Conservation (phyloP, 192 early-diverging fungal genomes). For the Coemansia sp. region DNA sequence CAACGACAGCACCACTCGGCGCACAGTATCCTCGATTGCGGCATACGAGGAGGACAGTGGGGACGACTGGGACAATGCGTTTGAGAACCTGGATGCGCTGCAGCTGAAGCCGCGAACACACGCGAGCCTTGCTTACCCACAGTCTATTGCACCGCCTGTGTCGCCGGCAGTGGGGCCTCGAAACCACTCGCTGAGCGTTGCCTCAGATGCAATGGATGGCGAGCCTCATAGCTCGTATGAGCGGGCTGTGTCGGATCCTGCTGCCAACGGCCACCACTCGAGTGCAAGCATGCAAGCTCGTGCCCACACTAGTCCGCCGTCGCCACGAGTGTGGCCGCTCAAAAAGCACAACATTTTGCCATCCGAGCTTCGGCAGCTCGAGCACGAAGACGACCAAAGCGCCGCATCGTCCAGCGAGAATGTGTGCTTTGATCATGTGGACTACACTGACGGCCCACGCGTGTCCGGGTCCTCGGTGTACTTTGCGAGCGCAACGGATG, state of each 20-base stretch:
- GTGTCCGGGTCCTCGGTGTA: slow-evolving; percentile 15
- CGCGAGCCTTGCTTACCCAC: slow-evolving; percentile 27
- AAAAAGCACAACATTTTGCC: slow-evolving; percentile 9
- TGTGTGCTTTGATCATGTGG: slow-evolving; percentile 16
- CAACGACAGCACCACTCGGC: slow-evolving; percentile 38
- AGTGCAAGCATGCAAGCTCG: slow-evolving; percentile 5
- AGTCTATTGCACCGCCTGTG: slow-evolving; percentile 33
- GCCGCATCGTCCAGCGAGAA: slow-evolving; percentile 22
- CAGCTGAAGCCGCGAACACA: slow-evolving; percentile 27
- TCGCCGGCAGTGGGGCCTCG: slow-evolving; percentile 32
- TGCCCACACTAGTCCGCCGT: slow-evolving; percentile 45
- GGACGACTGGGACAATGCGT: slow-evolving; percentile 54
- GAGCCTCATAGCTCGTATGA: slow-evolving; percentile 18
- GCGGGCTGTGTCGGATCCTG: slow-evolving; percentile 33
- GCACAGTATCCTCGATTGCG: slow-evolving; percentile 51
- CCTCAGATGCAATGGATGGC: slow-evolving; percentile 19
- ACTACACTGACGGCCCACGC: slow-evolving; percentile 16
- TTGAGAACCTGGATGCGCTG: slow-evolving; percentile 49
- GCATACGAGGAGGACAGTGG: slow-evolving; percentile 52
- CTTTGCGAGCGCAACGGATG: slow-evolving; percentile 35
- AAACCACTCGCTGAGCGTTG: slow-evolving; percentile 38
- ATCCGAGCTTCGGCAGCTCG: not conserved
- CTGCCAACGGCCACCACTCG: slow-evolving; percentile 18
- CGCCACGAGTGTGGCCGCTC: slow-evolving; percentile 25
- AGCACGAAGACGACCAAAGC: slow-evolving; percentile 21